Conservation (phyloP, 2,329 filamentous ascomycete genomes). For the Grosmannia clavigera region DNA sequence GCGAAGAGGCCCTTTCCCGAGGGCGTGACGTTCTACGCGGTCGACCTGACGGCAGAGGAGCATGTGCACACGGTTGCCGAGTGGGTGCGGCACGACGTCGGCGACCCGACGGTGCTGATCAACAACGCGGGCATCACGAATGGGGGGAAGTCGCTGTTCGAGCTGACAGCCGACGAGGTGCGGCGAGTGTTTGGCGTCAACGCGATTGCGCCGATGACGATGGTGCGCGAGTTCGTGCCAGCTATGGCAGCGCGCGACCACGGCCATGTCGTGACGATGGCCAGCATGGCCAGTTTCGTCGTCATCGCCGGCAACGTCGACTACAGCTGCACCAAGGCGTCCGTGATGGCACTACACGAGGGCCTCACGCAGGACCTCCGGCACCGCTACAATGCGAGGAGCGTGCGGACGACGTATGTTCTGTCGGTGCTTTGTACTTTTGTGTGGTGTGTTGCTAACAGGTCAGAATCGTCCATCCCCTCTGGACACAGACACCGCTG, state of each 20-base stretch:
- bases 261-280: constrained; percentile 61
- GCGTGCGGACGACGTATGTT: constrained; percentile 39
- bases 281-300: constrained; percentile 49
- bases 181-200: constrained; percentile 62
- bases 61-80: constrained; percentile 39
- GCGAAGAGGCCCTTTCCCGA: not conserved
- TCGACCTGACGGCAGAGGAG: constrained; percentile 51
- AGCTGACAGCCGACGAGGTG: constrained; percentile 34
- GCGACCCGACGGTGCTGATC: constrained; percentile 56
- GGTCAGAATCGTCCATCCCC: constrained; percentile 7
- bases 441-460: not conserved
- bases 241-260: constrained; percentile 51
- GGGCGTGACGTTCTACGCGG: constrained; percentile 55
- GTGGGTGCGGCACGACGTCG: constrained; percentile 41
- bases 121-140: constrained; percentile 58
- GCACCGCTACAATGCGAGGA: constrained; percentile 47
- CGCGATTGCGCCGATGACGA: constrained; percentile 45
- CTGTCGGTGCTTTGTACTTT: not conserved
- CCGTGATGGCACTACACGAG: constrained; percentile 55
- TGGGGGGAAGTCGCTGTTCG: constrained; percentile 46
- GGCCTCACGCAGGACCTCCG: constrained; percentile 45
- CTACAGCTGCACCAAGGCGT: constrained; percentile 56
- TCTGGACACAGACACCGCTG: constrained; percentile 6
- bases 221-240: constrained; percentile 51
- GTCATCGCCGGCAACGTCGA: constrained; percentile 36